phyloP scores from a whole-genome alignment of 2,329 filamentous ascomycete species.

The Graphilbum fragrans region DNA sequence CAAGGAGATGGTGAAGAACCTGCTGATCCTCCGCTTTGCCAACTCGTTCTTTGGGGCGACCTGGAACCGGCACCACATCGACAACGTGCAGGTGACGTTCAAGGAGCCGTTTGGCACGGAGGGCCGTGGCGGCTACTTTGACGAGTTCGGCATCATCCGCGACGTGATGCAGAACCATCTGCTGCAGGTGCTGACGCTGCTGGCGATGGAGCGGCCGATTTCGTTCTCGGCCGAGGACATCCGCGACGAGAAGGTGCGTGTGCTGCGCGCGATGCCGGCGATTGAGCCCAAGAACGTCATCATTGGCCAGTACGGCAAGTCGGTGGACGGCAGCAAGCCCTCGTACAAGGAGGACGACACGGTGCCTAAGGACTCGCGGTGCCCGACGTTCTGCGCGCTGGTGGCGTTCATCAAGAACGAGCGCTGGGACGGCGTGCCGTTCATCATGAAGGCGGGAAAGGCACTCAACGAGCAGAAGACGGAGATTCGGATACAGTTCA shows the following conservation, averaged over 20 bases:
- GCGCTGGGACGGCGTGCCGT: conserved; percentile 96
- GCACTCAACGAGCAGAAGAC: conserved; percentile 99
- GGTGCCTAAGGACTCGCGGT: conserved; percentile 91
- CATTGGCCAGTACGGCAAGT: conserved; percentile 96
- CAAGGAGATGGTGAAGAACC: conserved; percentile 99
- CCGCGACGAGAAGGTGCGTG: conserved; percentile 95
- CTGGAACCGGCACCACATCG: conserved; percentile 99
- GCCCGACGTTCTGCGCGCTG: conserved; percentile 95
- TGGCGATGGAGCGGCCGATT: conserved; percentile 96
- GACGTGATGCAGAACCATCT: conserved; percentile 99
- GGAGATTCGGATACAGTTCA: conserved; percentile 97
- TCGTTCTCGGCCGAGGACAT: conserved; percentile 98
- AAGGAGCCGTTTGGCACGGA: conserved; percentile 99
- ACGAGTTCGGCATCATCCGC: conserved; percentile 97
- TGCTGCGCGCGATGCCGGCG: conserved; percentile 81
- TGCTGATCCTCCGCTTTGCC: conserved; percentile 92
- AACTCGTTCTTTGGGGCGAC: conserved; percentile 98
- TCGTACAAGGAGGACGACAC: conserved; percentile 98
- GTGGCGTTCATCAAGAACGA: conserved; percentile 99
- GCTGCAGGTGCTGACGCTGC: conserved; percentile 86
- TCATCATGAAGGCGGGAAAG: conserved; percentile 99
- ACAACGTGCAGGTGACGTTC: conserved; percentile 98
- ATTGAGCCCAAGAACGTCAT: conserved; percentile 99
- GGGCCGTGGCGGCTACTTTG: conserved; percentile 95
- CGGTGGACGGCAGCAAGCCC: conserved; percentile 89